Conservation (phyloP, 768 basidiomycete genomes). For the Lactarius psammicola region DNA sequence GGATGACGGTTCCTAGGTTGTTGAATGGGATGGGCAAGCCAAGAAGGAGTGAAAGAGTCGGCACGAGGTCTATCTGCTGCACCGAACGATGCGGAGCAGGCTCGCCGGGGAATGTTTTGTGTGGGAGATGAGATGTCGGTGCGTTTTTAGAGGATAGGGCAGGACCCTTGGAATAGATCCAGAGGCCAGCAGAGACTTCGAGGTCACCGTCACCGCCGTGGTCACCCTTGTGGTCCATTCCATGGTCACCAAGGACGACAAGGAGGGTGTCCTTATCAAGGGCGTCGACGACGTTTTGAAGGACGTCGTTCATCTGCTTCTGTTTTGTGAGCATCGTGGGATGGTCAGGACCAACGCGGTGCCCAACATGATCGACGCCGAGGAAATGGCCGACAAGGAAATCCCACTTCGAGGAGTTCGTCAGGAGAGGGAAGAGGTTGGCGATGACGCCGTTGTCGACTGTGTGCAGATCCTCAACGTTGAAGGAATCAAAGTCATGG, state of each 20-base stretch:
- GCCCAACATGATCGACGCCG: conserved; percentile 96
- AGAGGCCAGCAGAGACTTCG: conserved; percentile 83
- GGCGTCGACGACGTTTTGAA: conserved; percentile 65
- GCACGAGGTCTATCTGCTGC: conserved; percentile 92
- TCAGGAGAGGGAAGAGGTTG: conserved; percentile 80
- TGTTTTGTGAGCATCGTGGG: conserved; percentile 84
- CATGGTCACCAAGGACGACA: conserved; percentile 92
- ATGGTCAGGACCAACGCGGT: conserved; percentile 89
- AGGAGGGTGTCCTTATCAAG: conserved; percentile 88
- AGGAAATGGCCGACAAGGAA: conserved; percentile 90
- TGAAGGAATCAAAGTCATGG: conserved; percentile 93
- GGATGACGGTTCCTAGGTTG: conserved; percentile 88
- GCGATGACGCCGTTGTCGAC: conserved; percentile 89
- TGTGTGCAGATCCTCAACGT: conserved; percentile 96
- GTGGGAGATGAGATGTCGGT: conserved; percentile 48
- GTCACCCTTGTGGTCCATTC: conserved; percentile 93
- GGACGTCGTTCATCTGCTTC: conserved; percentile 80
- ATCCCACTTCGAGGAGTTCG: conserved; percentile 61
- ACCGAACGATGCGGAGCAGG: conserved; percentile 56
- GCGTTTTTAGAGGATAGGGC: conserved; percentile 41
- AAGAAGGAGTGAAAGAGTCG: conserved; percentile 82
- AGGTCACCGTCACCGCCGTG: conserved; percentile 89
- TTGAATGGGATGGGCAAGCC: conserved; percentile 95
- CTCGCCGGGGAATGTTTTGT: conserved; percentile 60
- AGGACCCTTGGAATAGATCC: conserved; percentile 86